Base-by-base conservation (phyloP, 345 rosid genomes). In the Isatis tinctoria region DNA sequence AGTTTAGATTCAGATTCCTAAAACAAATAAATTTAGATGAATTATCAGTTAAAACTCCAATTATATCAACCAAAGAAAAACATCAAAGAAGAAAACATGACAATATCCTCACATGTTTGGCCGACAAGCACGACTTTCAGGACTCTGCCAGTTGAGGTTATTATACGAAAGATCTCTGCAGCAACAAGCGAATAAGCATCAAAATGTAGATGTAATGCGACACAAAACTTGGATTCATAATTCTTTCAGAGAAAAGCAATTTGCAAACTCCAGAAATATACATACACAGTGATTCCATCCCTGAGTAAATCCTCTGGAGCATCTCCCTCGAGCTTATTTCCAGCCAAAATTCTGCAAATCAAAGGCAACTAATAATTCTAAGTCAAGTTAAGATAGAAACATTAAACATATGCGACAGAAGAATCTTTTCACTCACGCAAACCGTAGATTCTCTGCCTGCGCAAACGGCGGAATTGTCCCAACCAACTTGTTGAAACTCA, bases 91-190 rank as follows among this genome's bases (percentile, higher is more conserved):
- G 63, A 17, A 41, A 74, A 56, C 14, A 49, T 17, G 66, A 32
- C 33, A 60, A 49, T 60, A 35, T 72, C 69, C 85, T 74, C 51
- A 87, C 92, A 63, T 22, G 80, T 79, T 84, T 72, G 82, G 82
- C 64, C 6, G 73, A 80, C 97, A 90, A 81, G 83, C 78, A 65
- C 74, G 76, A 39, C 77, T 72, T 39, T 74, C 84, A 18, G 88
- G 74, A 47, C 77, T 78, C 80, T 84, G 87, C 79, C 75, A 74
- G 26, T 81, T 63, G 70, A 91, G 87, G 75, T 89, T 84, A 70
- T 91, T 91, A 72, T 86, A 89, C 6, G 97, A 87, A 66, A 91
- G 87, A 84, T 91, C 95, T 30, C 97, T 89, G 88, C 75, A 82
- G 51, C 35, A 65, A 71, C 41, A 77, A 70, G 54, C 6, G 18